phyloP scores from a whole-genome alignment of 176 grass and related monocot genomes.

The Saccharum spontaneum region DNA sequence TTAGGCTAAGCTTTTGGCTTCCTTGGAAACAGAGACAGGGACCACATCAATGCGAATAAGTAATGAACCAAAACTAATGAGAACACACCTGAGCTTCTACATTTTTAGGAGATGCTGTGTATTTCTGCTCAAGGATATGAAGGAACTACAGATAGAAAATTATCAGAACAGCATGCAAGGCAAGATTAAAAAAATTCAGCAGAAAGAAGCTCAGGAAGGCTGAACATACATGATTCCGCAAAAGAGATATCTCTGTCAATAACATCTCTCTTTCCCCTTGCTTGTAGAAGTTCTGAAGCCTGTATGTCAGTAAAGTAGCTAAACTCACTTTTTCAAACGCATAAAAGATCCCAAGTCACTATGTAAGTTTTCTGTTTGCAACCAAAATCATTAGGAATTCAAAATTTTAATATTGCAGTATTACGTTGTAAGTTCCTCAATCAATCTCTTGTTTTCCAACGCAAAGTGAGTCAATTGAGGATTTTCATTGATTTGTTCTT shows the following conservation, averaged over 20 bases:
- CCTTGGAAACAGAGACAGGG: background rate
- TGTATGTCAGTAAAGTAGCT: slow-evolving; percentile 34
- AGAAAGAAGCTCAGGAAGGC: slow-evolving; percentile 24
- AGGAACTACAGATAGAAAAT: slow-evolving; percentile 55
- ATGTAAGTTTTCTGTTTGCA: slow-evolving; percentile 16
- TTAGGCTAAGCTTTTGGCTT: background rate
- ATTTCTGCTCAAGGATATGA: slow-evolving; percentile 64
- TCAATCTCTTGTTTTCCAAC: slow-evolving; percentile 81
- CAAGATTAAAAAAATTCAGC: background rate
- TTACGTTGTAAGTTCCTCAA: slow-evolving; percentile 81
- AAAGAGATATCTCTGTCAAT: slow-evolving; percentile 67
- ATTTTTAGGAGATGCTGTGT: slow-evolving; percentile 26
- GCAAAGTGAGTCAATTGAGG: slow-evolving; percentile 75
- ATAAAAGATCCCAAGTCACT: slow-evolving; percentile 5
- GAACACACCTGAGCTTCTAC: slow-evolving; percentile 42
- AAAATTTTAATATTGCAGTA: slow-evolving; percentile 9
- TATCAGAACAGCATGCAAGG: slow-evolving; percentile 27
- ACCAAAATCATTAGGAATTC: slow-evolving; percentile 4
- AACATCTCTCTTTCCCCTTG: slow-evolving; percentile 72
- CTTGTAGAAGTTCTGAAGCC: slow-evolving; percentile 63
- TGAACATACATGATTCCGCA: slow-evolving; percentile 69
- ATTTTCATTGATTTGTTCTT: slow-evolving; percentile 60
- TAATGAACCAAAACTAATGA: slow-evolving; percentile 26
- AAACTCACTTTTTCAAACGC: slow-evolving; percentile 31
- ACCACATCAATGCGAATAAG: background rate